Percentiles rank a stretch among this genome's conserved stretches.
phyloP scores from a whole-genome alignment of 2,329 filamentous ascomycete genomes.

The Neoarthrinium moseri region DNA sequence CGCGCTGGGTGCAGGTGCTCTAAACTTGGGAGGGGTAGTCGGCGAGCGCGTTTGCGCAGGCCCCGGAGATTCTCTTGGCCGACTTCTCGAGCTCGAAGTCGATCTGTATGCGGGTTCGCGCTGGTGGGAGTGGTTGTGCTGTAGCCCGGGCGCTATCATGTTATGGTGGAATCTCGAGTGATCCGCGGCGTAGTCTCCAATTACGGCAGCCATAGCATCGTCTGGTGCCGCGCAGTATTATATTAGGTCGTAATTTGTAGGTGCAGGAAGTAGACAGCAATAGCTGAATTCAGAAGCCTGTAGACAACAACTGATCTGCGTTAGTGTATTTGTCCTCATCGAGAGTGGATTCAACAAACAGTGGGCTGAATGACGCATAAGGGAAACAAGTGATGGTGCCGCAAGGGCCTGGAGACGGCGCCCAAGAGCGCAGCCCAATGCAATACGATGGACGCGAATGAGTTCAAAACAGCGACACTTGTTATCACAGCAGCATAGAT shows the following conservation, averaged over 20 bases:
- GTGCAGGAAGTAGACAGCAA: slow-evolving; percentile 10
- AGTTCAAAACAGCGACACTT: not conserved
- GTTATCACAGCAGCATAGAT: not conserved
- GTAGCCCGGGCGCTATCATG: slow-evolving; percentile 58
- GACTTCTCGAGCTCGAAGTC: slow-evolving; percentile 29
- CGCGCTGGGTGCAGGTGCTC: slow-evolving; percentile 17
- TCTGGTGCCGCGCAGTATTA: slow-evolving; percentile 12
- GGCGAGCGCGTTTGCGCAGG: slow-evolving; percentile 23
- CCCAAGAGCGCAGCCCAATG: not conserved
- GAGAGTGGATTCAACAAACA: too few species aligned
- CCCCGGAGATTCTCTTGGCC: slow-evolving; percentile 22
- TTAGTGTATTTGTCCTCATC: not conserved
- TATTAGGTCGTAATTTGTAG: slow-evolving; percentile 9
- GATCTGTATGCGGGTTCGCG: slow-evolving; percentile 41
- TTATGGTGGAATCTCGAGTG: slow-evolving; percentile 64
- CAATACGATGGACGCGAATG: too few species aligned
- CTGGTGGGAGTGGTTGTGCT: slow-evolving; percentile 45
- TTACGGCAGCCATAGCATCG: slow-evolving; percentile 62
- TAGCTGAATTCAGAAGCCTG: not conserved
- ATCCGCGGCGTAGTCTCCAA: slow-evolving; percentile 73
- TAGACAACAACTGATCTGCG: not conserved
- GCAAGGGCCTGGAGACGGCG: not conserved
- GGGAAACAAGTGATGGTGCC: not conserved
- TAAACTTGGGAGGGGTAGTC: slow-evolving; percentile 17
- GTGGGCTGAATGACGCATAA: too few species aligned